phyloP scores from a whole-genome alignment of 345 rosid species.

The Erysimum cheiranthoides region DNA sequence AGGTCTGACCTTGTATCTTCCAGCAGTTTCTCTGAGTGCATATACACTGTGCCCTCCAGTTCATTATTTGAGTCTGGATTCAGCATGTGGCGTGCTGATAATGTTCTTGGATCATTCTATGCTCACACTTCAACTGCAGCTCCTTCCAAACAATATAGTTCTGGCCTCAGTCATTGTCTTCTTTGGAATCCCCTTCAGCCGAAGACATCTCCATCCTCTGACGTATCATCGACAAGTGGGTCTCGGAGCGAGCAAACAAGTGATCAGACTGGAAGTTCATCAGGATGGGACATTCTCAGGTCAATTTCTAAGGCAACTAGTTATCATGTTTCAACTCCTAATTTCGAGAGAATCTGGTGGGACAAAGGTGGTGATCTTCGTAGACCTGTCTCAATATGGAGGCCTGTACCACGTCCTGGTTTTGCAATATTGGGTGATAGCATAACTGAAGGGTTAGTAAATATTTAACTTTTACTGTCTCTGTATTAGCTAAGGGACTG shows the following conservation, averaged over 20 bases:
- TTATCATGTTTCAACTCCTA: conserved; percentile 75
- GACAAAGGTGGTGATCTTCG: conserved; percentile 93
- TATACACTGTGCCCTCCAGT: conserved; percentile 59
- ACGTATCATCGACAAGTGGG: conserved; percentile 44
- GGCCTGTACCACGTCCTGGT: conserved; percentile 81
- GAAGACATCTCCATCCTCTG: conserved; percentile 52
- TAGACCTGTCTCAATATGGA: conserved; percentile 91
- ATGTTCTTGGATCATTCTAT: conserved; percentile 88
- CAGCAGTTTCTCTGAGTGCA: conserved; percentile 82
- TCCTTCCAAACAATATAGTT: conserved; percentile 63
- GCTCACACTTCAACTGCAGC: conserved; percentile 69
- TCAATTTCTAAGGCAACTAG: conserved; percentile 73
- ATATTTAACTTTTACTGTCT: background rate
- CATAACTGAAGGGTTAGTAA: conserved; percentile 88
- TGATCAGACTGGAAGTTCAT: conserved; percentile 59
- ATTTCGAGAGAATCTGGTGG: conserved; percentile 99
- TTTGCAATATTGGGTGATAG: conserved; percentile 88
- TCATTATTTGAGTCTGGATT: conserved; percentile 66
- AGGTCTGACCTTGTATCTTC: conserved; percentile 97
- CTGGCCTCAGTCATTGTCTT: conserved; percentile 78
- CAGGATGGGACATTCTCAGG: conserved; percentile 86
- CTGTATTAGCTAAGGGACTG: conserved; percentile 11
- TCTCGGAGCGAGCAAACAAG: conserved; percentile 52
- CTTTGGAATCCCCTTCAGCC: conserved; percentile 70
- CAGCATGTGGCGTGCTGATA: conserved; percentile 94